Evolutionary conservation across 306 rosid genomes (phyloP).

Genomic region (Cucurbita maxima): DNA sequence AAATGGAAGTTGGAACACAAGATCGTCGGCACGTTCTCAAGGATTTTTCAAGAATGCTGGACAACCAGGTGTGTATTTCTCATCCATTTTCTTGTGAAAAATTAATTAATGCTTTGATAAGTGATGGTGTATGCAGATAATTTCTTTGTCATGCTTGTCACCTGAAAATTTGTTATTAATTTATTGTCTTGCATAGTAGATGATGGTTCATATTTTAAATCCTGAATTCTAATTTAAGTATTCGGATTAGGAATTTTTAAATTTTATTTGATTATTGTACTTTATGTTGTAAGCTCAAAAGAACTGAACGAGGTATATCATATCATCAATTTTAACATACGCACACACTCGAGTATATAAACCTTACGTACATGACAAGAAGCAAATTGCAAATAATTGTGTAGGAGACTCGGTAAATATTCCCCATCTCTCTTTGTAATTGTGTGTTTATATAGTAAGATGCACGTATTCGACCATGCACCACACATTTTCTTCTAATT

Average conservation of each 20-base stretch:
- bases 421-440: not conserved
- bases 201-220: not conserved
- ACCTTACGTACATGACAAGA: not conserved
- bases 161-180: not conserved
- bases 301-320: not conserved
- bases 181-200: not conserved
- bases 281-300: not conserved
- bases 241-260: not conserved
- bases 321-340: not conserved
- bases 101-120: not conserved
- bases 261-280: not conserved
- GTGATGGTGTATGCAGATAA: not conserved
- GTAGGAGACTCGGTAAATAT: not conserved
- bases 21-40: slow-evolving; percentile 80
- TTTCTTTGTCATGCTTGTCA: not conserved
- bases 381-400: not conserved
- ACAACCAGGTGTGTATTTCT: slow-evolving; percentile 53
- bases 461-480: not conserved
- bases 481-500: not conserved
- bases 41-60: slow-evolving; percentile 95
- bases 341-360: not conserved
- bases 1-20: slow-evolving; percentile 64
- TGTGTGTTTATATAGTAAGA: not conserved
- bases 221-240: not conserved
- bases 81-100: slow-evolving; percentile 1